These are phyloP conservation scores for Mrakia hoshinonis DNA, from an alignment of 768 basidiomycete genomes.

Conservation along the genomic window DNA sequence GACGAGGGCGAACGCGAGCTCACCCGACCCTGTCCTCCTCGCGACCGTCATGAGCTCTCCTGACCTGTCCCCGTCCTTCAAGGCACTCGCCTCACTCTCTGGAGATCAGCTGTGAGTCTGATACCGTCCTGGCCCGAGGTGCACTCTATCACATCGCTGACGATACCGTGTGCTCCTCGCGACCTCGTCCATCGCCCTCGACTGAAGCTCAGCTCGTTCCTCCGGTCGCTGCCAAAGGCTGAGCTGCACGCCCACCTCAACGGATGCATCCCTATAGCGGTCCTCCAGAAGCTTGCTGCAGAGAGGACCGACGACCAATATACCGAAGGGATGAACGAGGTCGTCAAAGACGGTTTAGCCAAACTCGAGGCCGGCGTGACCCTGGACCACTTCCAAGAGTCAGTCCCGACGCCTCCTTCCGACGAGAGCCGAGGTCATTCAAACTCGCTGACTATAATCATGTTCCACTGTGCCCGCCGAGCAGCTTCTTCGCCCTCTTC, in stretches of 20 bases:
- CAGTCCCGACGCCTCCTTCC: not conserved
- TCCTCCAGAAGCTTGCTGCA: slow-evolving; percentile 56
- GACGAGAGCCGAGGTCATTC: not conserved
- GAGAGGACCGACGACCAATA: slow-evolving; percentile 35
- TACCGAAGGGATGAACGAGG: slow-evolving; percentile 30
- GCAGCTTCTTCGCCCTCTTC: slow-evolving; percentile 59
- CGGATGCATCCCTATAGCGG: slow-evolving; percentile 63
- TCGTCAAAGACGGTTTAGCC: slow-evolving; percentile 47
- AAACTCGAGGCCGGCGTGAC: slow-evolving; percentile 43
- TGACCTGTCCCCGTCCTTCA: not conserved
- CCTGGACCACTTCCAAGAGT: slow-evolving; percentile 53
- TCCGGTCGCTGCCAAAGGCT: slow-evolving; percentile 62
- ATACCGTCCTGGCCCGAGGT: not conserved
- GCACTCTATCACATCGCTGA: not conserved
- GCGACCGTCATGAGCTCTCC: not conserved
- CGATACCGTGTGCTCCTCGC: not conserved
- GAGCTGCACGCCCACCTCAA: slow-evolving; percentile 81
- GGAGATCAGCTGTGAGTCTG: not conserved
- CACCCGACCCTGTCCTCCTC: not conserved
- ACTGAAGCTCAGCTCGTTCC: slow-evolving; percentile 52
- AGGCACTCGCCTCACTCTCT: slow-evolving; percentile 18
- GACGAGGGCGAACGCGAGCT: too few species aligned
- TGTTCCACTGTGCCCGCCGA: too few species aligned
- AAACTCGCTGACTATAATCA: not conserved
- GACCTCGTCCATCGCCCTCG: slow-evolving; percentile 41